Base-by-base conservation (phyloP, 805 yeast species). In the Sugiyamaella qingdaonensis region DNA sequence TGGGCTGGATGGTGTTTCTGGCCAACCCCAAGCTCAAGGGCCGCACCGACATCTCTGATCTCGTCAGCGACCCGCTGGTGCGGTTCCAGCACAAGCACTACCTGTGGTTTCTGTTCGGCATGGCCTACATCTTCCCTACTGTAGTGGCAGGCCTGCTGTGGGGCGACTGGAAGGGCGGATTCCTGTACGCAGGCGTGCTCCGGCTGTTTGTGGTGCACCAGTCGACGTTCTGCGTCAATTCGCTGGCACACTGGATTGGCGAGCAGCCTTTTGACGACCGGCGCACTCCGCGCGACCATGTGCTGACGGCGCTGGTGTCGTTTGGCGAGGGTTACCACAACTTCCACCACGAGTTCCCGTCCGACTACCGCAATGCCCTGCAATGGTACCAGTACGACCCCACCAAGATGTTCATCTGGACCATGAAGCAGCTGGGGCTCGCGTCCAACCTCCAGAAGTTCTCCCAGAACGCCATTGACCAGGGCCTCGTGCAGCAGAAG, bases 271-370 rank as follows among this genome's bases (percentile, higher is more conserved):
- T 79, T 66, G 87, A 83, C 61, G 87, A 82, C 67, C 79, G 81
- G 45, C 85, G 86, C 62, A 80, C 95, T 54, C 92, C 82, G 61
- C 78, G 79, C 65, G 87, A 81, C 74, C 89, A 77, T 64, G 81
- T 83, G 14, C 67, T 80, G 46, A 78, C 83, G 24, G 82, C 83
- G 19, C 64, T 81, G 13, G 74, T 88, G 13, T 85, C 96, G 0
- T 82, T 86, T 64, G 98, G 98, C 10, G 97, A 91, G 71, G 92
- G 95, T 4, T 82, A 82, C 70, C 95, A 89, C 69, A 91, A 90
- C 71, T 92, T 86, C 73, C 98, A 91, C 72, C 97, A 92, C 72
- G 96, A 89, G 71, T 91, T 91, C 69, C 96, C 97, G 4, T 83
- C 86, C 58, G 97, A 91, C 70, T 90, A 85, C 71, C 77, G 97